phyloP scores from a whole-genome alignment of 2,329 filamentous ascomycete genomes.

The Cytospora schulzeri region DNA sequence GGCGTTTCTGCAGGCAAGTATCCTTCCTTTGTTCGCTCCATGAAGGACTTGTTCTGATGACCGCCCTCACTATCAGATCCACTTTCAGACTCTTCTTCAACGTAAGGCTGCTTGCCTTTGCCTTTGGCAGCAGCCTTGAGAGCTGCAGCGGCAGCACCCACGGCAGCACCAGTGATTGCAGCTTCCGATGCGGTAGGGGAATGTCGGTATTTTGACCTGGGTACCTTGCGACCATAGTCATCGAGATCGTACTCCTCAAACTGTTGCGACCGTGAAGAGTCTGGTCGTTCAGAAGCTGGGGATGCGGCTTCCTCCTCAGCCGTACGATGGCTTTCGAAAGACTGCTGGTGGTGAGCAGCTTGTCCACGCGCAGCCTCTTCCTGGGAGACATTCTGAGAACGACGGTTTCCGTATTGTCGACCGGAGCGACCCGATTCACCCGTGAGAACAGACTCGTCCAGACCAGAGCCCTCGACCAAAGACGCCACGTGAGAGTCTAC shows the following conservation, averaged over 20 bases:
- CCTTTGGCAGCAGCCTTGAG: conserved; percentile 51
- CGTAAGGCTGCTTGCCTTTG: conserved; percentile 44
- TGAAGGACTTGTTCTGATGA: conserved; percentile 65
- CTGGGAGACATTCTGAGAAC: conserved; percentile 42
- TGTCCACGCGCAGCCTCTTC: conserved; percentile 39
- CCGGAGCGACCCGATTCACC: conserved; percentile 54
- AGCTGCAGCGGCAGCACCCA: conserved; percentile 55
- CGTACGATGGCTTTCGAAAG: conserved; percentile 41
- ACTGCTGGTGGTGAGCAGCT: conserved; percentile 42
- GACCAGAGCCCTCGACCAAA: conserved; percentile 72
- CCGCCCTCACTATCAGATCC: conserved; percentile 55
- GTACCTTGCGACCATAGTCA: conserved; percentile 59
- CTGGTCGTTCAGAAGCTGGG: conserved; percentile 42
- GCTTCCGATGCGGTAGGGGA: conserved; percentile 60
- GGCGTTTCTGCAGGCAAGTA: conserved; percentile 58
- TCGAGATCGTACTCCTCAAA: conserved; percentile 58
- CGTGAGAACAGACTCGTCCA: conserved; percentile 70
- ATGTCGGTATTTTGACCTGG: conserved; percentile 46
- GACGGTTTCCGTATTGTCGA: conserved; percentile 48
- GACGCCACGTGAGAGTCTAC: conserved; percentile 92
- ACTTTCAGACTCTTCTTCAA: conserved; percentile 36
- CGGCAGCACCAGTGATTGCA: conserved; percentile 59
- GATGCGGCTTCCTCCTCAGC: conserved; percentile 45
- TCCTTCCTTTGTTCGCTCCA: conserved; percentile 62
- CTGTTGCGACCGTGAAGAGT: conserved; percentile 48